A percentile compares a stretch with the other conserved stretches of the same genome.
phyloP scores from a whole-genome alignment of 192 early-diverging fungal species.

The Mortierella alpina region DNA sequence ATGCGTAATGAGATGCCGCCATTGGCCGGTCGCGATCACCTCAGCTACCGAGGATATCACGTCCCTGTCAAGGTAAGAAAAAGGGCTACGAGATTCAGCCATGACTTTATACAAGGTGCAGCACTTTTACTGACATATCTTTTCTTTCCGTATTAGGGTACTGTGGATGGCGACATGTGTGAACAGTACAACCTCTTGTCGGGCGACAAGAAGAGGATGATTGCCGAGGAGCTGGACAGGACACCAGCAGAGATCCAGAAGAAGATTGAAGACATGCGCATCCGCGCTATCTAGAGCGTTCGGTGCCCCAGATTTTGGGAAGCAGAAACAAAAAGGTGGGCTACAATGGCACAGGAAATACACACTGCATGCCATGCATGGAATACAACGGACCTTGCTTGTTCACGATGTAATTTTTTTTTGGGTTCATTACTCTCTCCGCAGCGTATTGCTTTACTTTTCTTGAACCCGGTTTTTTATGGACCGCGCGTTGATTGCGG shows the following conservation, averaged over 20 bases:
- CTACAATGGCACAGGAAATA: too few relatives aligned
- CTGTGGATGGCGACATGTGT: conserved; percentile 93
- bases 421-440: too few relatives aligned
- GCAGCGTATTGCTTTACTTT: too few relatives aligned
- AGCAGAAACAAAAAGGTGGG: too few relatives aligned
- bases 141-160: conserved; percentile 16
- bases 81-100: not conserved
- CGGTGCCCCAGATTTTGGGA: not conserved
- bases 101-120: not conserved
- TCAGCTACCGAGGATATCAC: conserved; percentile 84
- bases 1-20: conserved; percentile 82
- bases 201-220: conserved; percentile 74
- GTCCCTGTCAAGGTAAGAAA: conserved; percentile 74
- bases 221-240: conserved; percentile 92
- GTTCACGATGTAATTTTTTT: too few relatives aligned
- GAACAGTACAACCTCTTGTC: conserved; percentile 85
- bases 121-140: not conserved
- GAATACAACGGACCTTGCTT: too few relatives aligned
- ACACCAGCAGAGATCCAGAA: conserved; percentile 86
- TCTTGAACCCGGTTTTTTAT: too few relatives aligned
- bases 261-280: conserved; percentile 94
- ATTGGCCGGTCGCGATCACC: conserved; percentile 89
- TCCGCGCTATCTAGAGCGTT: conserved; percentile 40
- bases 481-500: too few relatives aligned
- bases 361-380: too few relatives aligned